phyloP scores from a whole-genome alignment of 164 flowering plant genomes.

The Vitis labrusca region DNA sequence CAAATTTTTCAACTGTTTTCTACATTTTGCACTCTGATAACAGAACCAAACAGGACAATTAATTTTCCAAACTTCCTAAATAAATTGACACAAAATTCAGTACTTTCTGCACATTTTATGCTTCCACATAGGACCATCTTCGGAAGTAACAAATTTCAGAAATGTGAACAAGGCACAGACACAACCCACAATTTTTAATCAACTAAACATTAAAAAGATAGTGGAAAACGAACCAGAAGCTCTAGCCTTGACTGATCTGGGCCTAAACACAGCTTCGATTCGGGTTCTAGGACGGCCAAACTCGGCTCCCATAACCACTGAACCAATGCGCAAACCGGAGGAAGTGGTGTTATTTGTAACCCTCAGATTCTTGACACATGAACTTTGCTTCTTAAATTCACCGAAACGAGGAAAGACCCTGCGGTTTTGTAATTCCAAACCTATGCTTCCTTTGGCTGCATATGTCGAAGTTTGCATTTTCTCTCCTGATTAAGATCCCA shows the following conservation, averaged over 20 bases:
- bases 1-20: too few species aligned
- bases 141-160: too few species aligned
- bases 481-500: conserved; percentile 10
- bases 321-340: conserved; percentile 25
- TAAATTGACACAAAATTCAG: too few species aligned
- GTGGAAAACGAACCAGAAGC: conserved; percentile 52
- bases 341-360: conserved; percentile 18
- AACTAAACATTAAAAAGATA: neutral
- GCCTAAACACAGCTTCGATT: conserved; percentile 27
- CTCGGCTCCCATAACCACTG: conserved; percentile 45
- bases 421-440: conserved; percentile 33
- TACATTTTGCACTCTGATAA: too few species aligned
- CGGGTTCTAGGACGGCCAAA: conserved; percentile 30
- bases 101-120: too few species aligned
- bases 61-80: too few species aligned
- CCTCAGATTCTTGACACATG: conserved; percentile 18
- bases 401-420: conserved; percentile 22
- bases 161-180: too few species aligned
- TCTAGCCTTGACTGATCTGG: conserved; percentile 61
- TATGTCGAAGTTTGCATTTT: conserved; percentile 62
- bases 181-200: neutral
- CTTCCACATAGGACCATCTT: too few species aligned
- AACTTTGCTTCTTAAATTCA: conserved; percentile 19
- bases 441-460: conserved; percentile 33
- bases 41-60: too few species aligned